phyloP scores from a whole-genome alignment of 2,329 filamentous ascomycete genomes.

The Tolypocladium guangdongense region DNA sequence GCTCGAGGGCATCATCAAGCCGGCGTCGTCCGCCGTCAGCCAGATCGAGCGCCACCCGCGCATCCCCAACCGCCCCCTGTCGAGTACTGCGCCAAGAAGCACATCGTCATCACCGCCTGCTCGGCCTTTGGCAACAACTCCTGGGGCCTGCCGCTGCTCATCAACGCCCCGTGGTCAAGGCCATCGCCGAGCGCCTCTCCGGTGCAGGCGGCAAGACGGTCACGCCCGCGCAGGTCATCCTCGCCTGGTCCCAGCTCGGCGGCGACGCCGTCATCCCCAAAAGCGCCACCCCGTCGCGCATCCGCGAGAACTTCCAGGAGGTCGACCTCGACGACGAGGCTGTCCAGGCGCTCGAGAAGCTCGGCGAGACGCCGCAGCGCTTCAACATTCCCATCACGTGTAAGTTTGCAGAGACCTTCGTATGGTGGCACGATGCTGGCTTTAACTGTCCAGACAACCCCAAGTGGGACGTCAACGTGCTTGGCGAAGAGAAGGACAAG shows the following conservation, averaged over 20 bases:
- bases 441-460: constrained; percentile 28
- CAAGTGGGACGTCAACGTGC: constrained; percentile 47
- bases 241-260: constrained; percentile 47
- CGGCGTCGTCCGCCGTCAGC: constrained; percentile 52
- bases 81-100: constrained; percentile 49
- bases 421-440: neutral
- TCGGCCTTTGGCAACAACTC: constrained; percentile 42
- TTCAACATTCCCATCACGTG: constrained; percentile 34
- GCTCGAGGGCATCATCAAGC: constrained; percentile 45
- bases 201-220: constrained; percentile 23
- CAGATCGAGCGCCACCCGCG: constrained; percentile 60
- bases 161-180: constrained; percentile 44
- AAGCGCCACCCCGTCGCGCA: constrained; percentile 56
- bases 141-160: constrained; percentile 36
- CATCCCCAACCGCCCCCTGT: constrained; percentile 46
- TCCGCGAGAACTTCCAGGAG: constrained; percentile 59
- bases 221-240: constrained; percentile 33
- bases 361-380: constrained; percentile 40
- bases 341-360: constrained; percentile 48
- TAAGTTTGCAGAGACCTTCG: constrained; percentile 14
- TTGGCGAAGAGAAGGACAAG: constrained; percentile 41
- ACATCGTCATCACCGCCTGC: constrained; percentile 58
- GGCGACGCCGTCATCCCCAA: constrained; percentile 67
- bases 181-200: constrained; percentile 38
- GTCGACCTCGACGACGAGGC: constrained; percentile 49